Evolutionary conservation across 768 basidiomycete genomes (phyloP), one percentile per base, ranked within the genome.

Genomic region (Amanita pseudoporphyria): DNA sequence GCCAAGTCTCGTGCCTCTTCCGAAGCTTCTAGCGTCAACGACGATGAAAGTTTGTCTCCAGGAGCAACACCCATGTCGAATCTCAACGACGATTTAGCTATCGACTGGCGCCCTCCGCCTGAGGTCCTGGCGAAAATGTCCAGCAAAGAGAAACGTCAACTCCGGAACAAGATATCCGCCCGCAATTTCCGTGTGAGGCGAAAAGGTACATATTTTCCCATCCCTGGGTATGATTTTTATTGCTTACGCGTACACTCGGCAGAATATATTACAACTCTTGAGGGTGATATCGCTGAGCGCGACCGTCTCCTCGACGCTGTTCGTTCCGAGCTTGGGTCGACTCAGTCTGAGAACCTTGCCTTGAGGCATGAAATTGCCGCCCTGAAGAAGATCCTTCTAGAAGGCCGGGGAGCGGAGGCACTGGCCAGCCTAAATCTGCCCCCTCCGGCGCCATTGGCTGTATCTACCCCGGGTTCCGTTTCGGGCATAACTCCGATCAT

Each of bases 121-220:
- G 95, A 96, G 56, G 92, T 93, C 54, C 96, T 97, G 70, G 84
- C 88, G 62, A 97, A 91, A 66, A 87, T 99, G 79, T 81, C 81
- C 5, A 85, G 82, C 59, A 97, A 95, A 69, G 94, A 98, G 71
- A 98, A 98, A 67, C 71, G 96, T 7, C 95, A 98, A 64, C 70
- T 98, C 37, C 66, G 95, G 45, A 99, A 99, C 71, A 99, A 99
- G 81, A 92, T 97, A 57, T 86, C 83, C 56, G 95, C 95, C 0
- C 71, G 94, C 47, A 96, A 95, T 63, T 97, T 97, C 68, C 76
- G 95, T n/a, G 88, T 92, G 24, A 71, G 95, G 32, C 74, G 93
- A 64, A 98, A 97, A 72, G 94, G 90, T 87, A 42, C 45, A 35
- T 40, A 51, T 51, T 48, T 45, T 52, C 14, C 44, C 16, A 47